Evolutionary conservation across 2,329 filamentous ascomycete genomes (phyloP), one percentile per base, ranked within the genome.

Genomic region (Penicillium sp.): DNA sequence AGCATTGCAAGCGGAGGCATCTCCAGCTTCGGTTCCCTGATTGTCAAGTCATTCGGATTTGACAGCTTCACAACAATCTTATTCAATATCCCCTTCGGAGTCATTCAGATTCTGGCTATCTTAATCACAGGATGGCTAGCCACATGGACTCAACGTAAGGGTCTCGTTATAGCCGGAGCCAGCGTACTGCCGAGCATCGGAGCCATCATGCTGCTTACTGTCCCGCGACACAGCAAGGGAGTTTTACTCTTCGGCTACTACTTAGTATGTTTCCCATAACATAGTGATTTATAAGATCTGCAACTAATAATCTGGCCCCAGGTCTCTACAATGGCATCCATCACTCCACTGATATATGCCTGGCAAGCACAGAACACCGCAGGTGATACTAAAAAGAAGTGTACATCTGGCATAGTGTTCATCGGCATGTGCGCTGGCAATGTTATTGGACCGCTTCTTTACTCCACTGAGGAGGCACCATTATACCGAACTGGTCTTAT

Each of bases 241-340:
- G 79, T 78, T 7, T 66, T 83, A 33, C 69, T 83, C 12, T 77
- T 83, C 47, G 80, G 80, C 0, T 83, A 82, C 60, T 83, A 83
- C 59, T 68, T 83, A 15, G 79, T 82, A 54, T 27, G 59, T 4
- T 21, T 12, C 7, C 15, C 2, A 17, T 21, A 47, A 10, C 13
- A 47, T 9, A 15, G 27, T 31, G 9, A 31, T 15, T 5, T 15
- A 21, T 13, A 31, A 21, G 12, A 10, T 33, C 27, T 9, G 0
- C n/a, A 33, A 19, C 39, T 51, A 10, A 54, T 23, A 2, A 5
- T 8, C 8, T 29, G 12, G 45, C 29, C 4, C 9, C 7, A 70
- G 66, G 65, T 68, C 2, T 72, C 68, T 1, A 72, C 65, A 21
- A 52, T 74, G n/a, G 70, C 72, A 2, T 69, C 68, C 7, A 71